Evolutionary conservation across 768 basidiomycete species (phyloP).

Genomic region (Mycena galericulata): DNA sequence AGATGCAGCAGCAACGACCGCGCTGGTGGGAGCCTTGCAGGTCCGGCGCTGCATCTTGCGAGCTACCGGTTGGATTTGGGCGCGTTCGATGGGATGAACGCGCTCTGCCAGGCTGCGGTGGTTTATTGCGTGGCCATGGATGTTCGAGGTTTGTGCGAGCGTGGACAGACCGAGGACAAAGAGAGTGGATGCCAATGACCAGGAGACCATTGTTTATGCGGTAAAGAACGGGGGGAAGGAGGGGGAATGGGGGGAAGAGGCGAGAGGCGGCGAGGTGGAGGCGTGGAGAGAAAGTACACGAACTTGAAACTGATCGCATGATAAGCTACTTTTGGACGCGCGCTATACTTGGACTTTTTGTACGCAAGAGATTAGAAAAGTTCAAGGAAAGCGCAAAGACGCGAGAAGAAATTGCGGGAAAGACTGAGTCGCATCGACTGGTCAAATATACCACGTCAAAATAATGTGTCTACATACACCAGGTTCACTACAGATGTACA

Average conservation of each 20-base stretch:
- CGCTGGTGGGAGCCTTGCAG: slow-evolving; percentile 1
- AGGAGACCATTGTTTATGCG: slow-evolving; percentile 21
- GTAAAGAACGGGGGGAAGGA: slow-evolving; percentile 19
- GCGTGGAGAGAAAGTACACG: neutral
- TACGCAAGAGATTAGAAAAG: too few relatives aligned
- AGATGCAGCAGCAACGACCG: too few relatives aligned
- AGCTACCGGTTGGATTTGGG: neutral
- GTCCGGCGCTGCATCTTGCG: slow-evolving; percentile 18
- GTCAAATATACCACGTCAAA: too few relatives aligned
- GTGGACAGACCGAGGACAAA: slow-evolving; percentile 15
- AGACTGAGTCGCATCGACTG: too few relatives aligned
- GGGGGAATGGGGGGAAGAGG: neutral
- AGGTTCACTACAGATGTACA: too few relatives aligned
- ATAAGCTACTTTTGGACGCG: too few relatives aligned
- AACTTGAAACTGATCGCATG: too few relatives aligned
- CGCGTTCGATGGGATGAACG: neutral
- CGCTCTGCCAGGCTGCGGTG: slow-evolving; percentile 21
- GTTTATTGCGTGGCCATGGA: slow-evolving; percentile 5
- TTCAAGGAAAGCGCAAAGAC: too few relatives aligned
- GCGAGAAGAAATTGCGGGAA: too few relatives aligned
- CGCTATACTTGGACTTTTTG: too few relatives aligned
- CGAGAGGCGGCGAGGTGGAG: neutral
- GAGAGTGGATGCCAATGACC: slow-evolving; percentile 23
- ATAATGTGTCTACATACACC: too few relatives aligned
- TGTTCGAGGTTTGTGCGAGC: neutral